A percentile compares a stretch with the other conserved stretches of the same genome.
These are phyloP conservation scores for Edaphochlamys debaryana DNA, from an alignment of 139 green algal genomes.

Conservation along the genomic window DNA sequence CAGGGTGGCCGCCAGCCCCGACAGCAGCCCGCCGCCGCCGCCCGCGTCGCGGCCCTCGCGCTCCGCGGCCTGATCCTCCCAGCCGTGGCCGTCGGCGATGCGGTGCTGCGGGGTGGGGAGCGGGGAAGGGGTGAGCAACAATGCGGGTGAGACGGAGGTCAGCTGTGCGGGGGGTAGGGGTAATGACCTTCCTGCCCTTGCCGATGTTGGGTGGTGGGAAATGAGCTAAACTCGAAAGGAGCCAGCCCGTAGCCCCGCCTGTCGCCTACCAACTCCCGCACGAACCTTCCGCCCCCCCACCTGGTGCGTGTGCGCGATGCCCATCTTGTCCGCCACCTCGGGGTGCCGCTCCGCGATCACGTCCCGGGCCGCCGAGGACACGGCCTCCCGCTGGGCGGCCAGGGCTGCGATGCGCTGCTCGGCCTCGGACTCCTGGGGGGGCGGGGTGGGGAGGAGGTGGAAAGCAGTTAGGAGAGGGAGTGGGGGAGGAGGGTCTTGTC, in stretches of 20 bases:
- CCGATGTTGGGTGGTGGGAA: too few species aligned
- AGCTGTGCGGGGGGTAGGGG: too few species aligned
- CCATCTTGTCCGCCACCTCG: constrained; percentile 8
- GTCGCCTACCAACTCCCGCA: too few species aligned
- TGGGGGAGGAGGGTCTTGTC: not conserved
- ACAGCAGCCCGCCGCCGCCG: constrained; percentile 10
- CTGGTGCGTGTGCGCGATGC: not conserved
- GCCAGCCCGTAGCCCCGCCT: too few species aligned
- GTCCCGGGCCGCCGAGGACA: constrained; percentile 1
- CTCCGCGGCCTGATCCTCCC: constrained; percentile 6
- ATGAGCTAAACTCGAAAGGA: too few species aligned
- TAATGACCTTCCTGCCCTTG: too few species aligned
- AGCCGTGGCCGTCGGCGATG: not conserved
- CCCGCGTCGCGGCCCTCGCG: not conserved
- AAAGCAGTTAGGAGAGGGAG: not conserved
- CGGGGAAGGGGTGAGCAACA: too few species aligned
- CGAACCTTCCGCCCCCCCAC: too few species aligned
- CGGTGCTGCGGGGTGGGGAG: not conserved
- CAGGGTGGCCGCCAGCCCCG: not conserved
- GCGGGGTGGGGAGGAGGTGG: not conserved
- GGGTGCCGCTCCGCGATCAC: not conserved
- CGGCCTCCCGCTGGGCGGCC: not conserved
- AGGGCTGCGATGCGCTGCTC: constrained; percentile 5
- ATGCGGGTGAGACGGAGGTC: too few species aligned
- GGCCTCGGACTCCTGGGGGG: constrained; percentile 2